Base-by-base conservation (phyloP, 805 yeast species). In the Komagataella populi region DNA sequence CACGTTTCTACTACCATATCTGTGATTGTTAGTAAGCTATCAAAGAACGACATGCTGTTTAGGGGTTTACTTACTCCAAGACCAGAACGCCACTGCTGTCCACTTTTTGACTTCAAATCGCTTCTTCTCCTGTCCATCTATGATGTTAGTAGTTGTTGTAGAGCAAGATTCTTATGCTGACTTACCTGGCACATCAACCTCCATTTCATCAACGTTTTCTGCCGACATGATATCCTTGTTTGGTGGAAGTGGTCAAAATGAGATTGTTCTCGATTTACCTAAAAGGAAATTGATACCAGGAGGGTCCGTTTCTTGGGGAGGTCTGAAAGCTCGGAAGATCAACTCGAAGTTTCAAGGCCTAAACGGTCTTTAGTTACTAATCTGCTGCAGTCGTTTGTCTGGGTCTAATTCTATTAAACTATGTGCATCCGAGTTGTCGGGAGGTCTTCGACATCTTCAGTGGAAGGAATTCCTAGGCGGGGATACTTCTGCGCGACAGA, bases 81-180 rank as follows among this genome's bases (percentile, higher is more conserved):
- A 88, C 99, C 99, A 93, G 64, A 93, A 88, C n/a, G 98, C 98
- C 49, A 93, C 99, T 0, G 98, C 98, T 12, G 96, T 89, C 98
- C 99, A 91, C 72, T 90, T 93, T 64, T 88, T 87, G 45, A 93
- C 90, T 64, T 91, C 97, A 60, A 93, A 90, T 59, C 87, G 76
- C 65, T 84, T 85, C 70, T 84, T 80, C 54, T 65, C 64, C 53
- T 60, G 61, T 54, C 69, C 62, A 6, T 61, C 49, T 49, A 14
- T 1, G n/a, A 30, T 30, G 39, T 14, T 45, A 14, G 36, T 20
- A 4, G 22, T n/a, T 39, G 46, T 18, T 18, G 23, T 23, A 18
- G 22, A 39, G 16, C 44, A 10, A 16, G 48, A 10, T 8, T 50
- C 43, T 46, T 6, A 18, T 20, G 16, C 5, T 12, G 10, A 55